Conservation (phyloP, 1,284 basidiomycete genomes). For the Porogramme epimiltina region DNA sequence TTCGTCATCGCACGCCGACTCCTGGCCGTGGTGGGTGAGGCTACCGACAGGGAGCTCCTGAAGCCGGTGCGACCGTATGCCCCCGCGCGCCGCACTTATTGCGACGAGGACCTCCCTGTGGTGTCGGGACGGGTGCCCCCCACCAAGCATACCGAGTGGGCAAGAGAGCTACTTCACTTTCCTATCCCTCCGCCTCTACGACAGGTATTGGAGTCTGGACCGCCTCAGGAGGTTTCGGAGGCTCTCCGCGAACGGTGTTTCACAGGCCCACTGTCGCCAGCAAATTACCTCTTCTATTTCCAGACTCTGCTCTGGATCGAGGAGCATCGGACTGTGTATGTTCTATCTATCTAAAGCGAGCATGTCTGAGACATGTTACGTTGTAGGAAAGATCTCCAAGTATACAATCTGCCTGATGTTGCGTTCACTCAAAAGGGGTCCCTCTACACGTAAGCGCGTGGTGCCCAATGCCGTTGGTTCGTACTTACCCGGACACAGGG, state of each 20-base stretch:
- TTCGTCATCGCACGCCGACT: constrained; percentile 32
- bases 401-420: constrained; percentile 52
- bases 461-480: constrained; percentile 24
- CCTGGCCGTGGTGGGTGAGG: constrained; percentile 29
- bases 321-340: constrained; percentile 40
- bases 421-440: constrained; percentile 33
- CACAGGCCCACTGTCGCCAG: constrained; percentile 38
- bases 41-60: constrained; percentile 28
- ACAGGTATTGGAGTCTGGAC: constrained; percentile 10
- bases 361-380: neutral
- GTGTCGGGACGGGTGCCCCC: constrained; percentile 10
- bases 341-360: neutral
- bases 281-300: constrained; percentile 49
- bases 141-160: constrained; percentile 12
- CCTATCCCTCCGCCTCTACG: constrained; percentile 7
- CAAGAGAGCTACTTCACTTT: constrained; percentile 13
- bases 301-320: constrained; percentile 59
- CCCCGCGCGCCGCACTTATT: constrained; percentile 7
- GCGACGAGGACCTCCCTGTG: constrained; percentile 4
- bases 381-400: constrained; percentile 52
- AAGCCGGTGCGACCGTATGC: constrained; percentile 31
- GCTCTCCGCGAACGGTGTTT: constrained; percentile 34
- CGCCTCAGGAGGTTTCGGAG: constrained; percentile 11
- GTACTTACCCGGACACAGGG: constrained; percentile 33
- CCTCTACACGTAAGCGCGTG: constrained; percentile 49